Evolutionary conservation across 2,329 filamentous ascomycete species (phyloP).

Genomic region (Pseudogymnoascus sp.): DNA sequence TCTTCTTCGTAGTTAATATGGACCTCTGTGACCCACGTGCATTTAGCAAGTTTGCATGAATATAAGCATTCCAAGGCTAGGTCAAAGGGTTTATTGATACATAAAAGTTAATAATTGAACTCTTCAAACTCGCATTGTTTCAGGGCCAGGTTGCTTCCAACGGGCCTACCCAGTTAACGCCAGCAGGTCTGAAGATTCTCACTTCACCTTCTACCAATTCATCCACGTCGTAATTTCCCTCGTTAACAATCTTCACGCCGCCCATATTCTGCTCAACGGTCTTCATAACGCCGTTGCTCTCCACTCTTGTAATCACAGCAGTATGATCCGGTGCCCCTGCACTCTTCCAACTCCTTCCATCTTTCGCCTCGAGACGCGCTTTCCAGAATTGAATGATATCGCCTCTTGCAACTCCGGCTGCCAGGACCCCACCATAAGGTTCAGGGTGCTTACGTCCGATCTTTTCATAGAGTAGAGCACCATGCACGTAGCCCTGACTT

Average conservation of each 20-base stretch:
- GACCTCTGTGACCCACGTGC: not conserved
- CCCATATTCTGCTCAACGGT: constrained; percentile 29
- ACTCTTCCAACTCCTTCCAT: constrained; percentile 20
- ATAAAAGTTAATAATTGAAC: not conserved
- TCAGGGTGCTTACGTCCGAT: constrained; percentile 18
- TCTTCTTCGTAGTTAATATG: not conserved
- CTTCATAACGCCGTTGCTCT: constrained; percentile 20
- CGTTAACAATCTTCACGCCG: constrained; percentile 24
- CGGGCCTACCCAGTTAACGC: constrained; percentile 22
- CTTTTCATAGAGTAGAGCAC: constrained; percentile 26
- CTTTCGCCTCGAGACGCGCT: constrained; percentile 22
- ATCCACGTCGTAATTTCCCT: constrained; percentile 23
- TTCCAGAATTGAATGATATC: constrained; percentile 30
- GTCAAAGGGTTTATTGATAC: not conserved
- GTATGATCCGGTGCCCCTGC: constrained; percentile 29
- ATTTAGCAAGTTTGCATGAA: not conserved
- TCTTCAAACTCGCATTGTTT: not conserved
- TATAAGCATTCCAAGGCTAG: not conserved
- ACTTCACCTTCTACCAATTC: constrained; percentile 26
- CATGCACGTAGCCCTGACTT: constrained; percentile 26
- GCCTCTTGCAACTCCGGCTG: constrained; percentile 25
- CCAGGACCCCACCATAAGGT: constrained; percentile 18
- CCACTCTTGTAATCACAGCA: constrained; percentile 25
- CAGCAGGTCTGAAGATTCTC: constrained; percentile 26
- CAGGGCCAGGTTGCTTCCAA: constrained; percentile 23